Evolutionary conservation across 208 protist genomes (phyloP).

Genomic region (Endotrypanum monterogeii): DNA sequence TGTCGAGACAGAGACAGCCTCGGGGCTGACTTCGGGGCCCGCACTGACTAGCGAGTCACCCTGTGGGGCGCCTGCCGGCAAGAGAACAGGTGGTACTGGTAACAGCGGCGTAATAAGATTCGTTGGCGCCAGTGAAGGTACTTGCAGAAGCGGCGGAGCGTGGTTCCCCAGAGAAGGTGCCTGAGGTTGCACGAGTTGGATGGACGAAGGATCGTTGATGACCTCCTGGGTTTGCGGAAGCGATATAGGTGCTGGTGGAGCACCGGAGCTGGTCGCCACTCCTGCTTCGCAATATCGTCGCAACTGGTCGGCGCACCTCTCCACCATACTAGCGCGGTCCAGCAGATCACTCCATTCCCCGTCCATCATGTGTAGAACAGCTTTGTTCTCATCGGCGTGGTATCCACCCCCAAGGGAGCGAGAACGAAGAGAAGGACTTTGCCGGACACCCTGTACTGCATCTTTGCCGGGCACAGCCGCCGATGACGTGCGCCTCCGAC

Average conservation of each 20-base stretch:
- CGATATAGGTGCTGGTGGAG: not conserved
- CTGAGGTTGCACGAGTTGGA: not conserved
- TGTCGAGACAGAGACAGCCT: not conserved
- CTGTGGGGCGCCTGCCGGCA: constrained; percentile 1
- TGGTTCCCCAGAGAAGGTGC: not conserved
- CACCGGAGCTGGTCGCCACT: not conserved
- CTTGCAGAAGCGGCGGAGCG: not conserved
- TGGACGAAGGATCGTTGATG: not conserved
- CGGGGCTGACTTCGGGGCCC: not conserved
- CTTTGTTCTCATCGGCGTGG: constrained; percentile 58
- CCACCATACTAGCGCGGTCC: constrained; percentile 29
- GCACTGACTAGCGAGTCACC: not conserved
- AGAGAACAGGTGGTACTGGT: constrained; percentile 3
- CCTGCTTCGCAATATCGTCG: constrained; percentile 49
- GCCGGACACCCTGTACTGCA: not conserved
- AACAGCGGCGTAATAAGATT: not conserved
- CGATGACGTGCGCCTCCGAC: not conserved
- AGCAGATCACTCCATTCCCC: constrained; percentile 53
- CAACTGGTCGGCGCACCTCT: constrained; percentile 39
- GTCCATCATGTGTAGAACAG: constrained; percentile 42
- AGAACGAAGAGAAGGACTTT: constrained; percentile 9
- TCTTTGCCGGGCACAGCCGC: not conserved
- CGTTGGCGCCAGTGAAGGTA: not conserved
- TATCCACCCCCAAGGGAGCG: constrained; percentile 57
- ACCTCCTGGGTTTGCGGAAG: not conserved